These are phyloP conservation scores for Bipolaris oryzae DNA, from an alignment of 2,329 filamentous ascomycete genomes.

Conservation along the genomic window DNA sequence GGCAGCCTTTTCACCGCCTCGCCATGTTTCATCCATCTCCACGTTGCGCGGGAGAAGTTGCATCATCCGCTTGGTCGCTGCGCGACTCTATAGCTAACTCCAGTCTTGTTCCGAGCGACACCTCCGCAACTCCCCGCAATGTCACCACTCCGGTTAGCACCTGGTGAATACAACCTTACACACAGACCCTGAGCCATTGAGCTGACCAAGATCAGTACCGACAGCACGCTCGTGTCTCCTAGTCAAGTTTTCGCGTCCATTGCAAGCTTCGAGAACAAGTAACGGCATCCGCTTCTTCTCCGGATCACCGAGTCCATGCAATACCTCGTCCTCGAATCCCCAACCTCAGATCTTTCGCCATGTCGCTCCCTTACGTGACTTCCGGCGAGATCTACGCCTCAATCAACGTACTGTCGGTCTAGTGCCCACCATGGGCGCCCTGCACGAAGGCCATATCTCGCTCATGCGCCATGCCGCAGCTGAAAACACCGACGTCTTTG, in stretches of 20 bases:
- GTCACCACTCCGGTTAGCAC: conserved; percentile 26
- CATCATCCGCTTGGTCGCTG: not conserved
- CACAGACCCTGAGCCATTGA: conserved; percentile 16
- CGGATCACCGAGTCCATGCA: conserved; percentile 24
- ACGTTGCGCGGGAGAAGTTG: conserved; percentile 4
- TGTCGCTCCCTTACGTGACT: conserved; percentile 71
- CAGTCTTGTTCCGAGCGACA: conserved; percentile 19
- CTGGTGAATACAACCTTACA: conserved; percentile 21
- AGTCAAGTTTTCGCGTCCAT: conserved; percentile 6
- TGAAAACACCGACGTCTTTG: conserved; percentile 85
- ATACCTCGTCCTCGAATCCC: conserved; percentile 23
- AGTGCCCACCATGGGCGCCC: conserved; percentile 95
- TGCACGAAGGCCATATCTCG: conserved; percentile 89
- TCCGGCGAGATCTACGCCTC: conserved; percentile 69
- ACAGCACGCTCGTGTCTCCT: conserved; percentile 7
- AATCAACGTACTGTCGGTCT: conserved; percentile 78
- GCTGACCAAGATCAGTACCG: conserved; percentile 24
- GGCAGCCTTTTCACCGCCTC: conserved; percentile 13
- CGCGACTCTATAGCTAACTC: conserved; percentile 1
- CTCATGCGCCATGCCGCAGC: conserved; percentile 82
- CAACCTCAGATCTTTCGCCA: conserved; percentile 75
- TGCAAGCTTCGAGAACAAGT: not conserved
- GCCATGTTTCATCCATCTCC: conserved; percentile 11
- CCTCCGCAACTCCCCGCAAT: conserved; percentile 35
- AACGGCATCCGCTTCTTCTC: conserved; percentile 29